Evolutionary conservation across 164 flowering plant genomes (phyloP).

Genomic region (Aristolochia californica): DNA sequence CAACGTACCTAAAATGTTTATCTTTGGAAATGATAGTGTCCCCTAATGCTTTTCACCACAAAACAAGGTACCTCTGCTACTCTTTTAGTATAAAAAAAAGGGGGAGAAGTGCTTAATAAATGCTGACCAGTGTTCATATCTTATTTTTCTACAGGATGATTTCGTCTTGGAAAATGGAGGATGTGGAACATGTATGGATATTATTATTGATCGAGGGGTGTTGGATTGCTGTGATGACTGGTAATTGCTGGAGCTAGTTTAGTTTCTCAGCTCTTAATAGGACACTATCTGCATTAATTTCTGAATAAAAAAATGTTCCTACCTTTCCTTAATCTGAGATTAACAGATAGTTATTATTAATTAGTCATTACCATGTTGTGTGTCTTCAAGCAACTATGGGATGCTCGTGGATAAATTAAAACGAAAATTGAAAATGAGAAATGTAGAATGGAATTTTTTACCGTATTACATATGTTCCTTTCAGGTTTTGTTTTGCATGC

Average conservation of each 20-base stretch:
- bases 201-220: constrained; percentile 79
- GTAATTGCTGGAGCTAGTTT: constrained; percentile 24
- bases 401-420: no score
- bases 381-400: no score
- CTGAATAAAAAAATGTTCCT: no score
- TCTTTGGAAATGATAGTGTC: no score
- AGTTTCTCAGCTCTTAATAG: neutral
- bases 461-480: neutral
- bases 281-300: no score
- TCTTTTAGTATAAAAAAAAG: neutral
- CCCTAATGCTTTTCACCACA: no score
- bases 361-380: no score
- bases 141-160: constrained; percentile 11
- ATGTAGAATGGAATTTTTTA: no score
- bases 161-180: constrained; percentile 15
- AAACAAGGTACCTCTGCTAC: neutral
- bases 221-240: constrained; percentile 94
- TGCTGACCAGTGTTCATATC: neutral
- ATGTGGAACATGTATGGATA: constrained; percentile 67
- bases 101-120: neutral
- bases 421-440: no score
- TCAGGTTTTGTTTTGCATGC: constrained; percentile 96
- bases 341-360: no score
- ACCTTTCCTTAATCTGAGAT: no score
- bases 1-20: no score